Base-by-base conservation (phyloP, 441 rosid species). In the Erysimum pusillum region DNA sequence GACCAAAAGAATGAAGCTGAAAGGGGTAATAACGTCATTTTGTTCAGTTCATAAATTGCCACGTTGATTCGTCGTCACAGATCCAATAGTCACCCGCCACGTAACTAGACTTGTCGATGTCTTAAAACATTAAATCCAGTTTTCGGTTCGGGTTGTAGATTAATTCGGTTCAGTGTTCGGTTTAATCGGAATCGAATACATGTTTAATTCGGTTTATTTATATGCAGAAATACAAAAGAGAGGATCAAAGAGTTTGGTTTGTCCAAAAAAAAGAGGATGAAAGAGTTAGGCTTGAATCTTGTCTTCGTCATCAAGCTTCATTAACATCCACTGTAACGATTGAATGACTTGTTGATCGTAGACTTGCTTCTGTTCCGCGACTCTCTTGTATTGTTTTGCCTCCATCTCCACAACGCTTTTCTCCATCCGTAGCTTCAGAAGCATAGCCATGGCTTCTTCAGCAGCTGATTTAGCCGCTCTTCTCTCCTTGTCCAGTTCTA, bases 361-460 rank as follows among this genome's bases (percentile, higher is more conserved):
- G 9, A 81, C 82, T 59, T 83, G 85, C 75, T 85, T 87, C 77
- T 92, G 87, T 76, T 86, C 91, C 6, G 91, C 85, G 35, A 86
- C 41, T 67, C 89, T 82, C 51, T 81, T 83, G 74, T 73, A 84
- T n/a, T 86, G 98, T 48, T 73, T 90, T 52, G 91, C 89, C 20
- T 82, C 89, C 25, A 92, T 87, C 80, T 87, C 93, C 58, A 79
- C 51, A 2, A 69, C 69, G 73, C 89, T 87, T 71, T 90, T 94
- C 84, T 90, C 89, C 18, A 76, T 82, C 77, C 91, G 91, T 46
- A 94, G 91, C 74, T 94, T 83, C 67, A 89, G 64, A 67, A 94
- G 88, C 98, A 92, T 87, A 25, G 90, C 83, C 95, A 94, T 90
- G 42, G 98, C 90, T 82, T 90, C 98, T n/a, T 85, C 84, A 3